Evolutionary conservation across 306 rosid species (phyloP).

Genomic region (Fragaria iinumae): DNA sequence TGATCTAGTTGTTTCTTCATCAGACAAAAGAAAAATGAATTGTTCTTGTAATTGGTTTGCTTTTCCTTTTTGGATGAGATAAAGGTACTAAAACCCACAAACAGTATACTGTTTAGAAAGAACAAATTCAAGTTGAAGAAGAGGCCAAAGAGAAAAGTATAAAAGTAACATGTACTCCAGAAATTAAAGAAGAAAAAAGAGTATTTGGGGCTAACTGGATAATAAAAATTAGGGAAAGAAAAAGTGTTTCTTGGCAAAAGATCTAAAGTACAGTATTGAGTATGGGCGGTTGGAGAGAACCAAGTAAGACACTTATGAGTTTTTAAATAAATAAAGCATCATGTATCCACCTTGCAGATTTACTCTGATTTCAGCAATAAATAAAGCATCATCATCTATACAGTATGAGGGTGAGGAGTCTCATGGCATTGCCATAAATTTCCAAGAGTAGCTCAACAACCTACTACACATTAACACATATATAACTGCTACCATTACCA

Average conservation of each 20-base stretch:
- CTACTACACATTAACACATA: not conserved
- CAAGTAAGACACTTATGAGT: not conserved
- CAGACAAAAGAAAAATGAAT: not conserved
- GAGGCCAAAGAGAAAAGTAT: not conserved
- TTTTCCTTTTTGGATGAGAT: not conserved
- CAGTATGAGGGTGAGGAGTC: not conserved
- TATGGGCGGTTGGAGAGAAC: not conserved
- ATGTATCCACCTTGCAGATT: not conserved
- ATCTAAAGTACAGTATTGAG: not conserved
- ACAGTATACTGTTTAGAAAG: not conserved
- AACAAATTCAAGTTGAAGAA: not conserved
- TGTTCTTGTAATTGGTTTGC: not conserved
- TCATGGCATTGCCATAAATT: not conserved
- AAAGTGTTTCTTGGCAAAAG: not conserved
- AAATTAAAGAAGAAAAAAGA: not conserved
- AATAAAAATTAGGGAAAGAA: not conserved
- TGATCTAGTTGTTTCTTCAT: not conserved
- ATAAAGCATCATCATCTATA: not conserved
- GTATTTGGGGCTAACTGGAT: not conserved
- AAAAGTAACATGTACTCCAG: not conserved
- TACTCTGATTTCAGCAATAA: not conserved
- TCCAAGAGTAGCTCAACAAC: constrained; percentile 17
- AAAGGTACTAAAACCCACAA: not conserved
- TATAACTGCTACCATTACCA: not conserved
- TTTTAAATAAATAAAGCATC: not conserved